Base-by-base conservation (phyloP, 495 filamentous ascomycete species). In the Podospora anserina region DNA sequence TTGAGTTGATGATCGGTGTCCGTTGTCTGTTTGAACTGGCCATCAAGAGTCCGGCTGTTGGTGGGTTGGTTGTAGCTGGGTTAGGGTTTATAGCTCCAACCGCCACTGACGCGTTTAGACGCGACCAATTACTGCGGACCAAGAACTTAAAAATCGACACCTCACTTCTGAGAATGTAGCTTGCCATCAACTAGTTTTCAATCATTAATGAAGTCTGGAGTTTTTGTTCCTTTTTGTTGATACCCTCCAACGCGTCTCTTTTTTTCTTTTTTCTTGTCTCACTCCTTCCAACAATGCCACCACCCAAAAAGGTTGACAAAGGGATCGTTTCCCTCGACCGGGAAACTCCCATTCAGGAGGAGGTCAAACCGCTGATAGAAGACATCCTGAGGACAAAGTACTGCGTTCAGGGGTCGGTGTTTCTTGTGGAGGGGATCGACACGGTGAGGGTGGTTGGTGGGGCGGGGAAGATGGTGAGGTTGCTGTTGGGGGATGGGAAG, bases 301-400 rank as follows among this genome's bases (percentile, higher is more conserved):
- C 32, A 54, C 49, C 23, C n/a, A 53, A 28, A 2, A 44, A 61
- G 30, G 44, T 1, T 19, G 30, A 32, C 1, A 57, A 55, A 9
- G 53, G 19, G 1, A 58, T 70, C 13, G 65, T 68, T 44, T 70
- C 74, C 27, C 65, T 66, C 32, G 63, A 74, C 54, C 69, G 62
- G 1, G n/a, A 39, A n/a, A 44, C 64, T 4, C 69, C 69, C 65
- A 79, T 87, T 60, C 79, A 82, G 68, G 72, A 86, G 5, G 32
- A 63, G 11, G n/a, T 63, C 23, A 85, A 85, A 68, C 84, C 81
- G 71, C 79, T 85, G 23, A 80, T 88, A 55, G 80, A 69, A 57
- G 75, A 80, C 62, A 79, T 84, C 20, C 70, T 83, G 18, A 75
- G 77, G 61, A 80, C 80, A 23, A 66, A 74, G 19, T 74, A 72